Base-by-base conservation (phyloP, 2,329 filamentous ascomycete species). In the Talaromyces sp. region DNA sequence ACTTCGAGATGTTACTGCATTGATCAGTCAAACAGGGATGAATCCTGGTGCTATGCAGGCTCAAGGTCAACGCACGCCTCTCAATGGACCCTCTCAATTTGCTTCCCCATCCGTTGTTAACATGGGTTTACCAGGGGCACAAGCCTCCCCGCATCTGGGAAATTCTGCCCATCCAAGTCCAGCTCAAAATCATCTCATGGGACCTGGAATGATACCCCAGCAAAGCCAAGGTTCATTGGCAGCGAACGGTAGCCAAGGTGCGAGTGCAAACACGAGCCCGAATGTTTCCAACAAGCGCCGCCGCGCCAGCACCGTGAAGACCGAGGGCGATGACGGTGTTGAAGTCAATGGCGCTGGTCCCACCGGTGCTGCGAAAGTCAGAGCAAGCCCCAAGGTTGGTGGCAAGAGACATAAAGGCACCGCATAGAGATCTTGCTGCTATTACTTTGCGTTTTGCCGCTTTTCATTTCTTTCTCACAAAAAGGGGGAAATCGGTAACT, bases 241-340 rank as follows among this genome's bases (percentile, higher is more conserved):
- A 68, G 76, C 78, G 15, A 86, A 82, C 74, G 84, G 73, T 61
- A 76, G 72, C 64, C 75, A 79, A 68, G 82, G 80, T 2, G 80
- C 83, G 8, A 88, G 85, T 70, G 85, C 86, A 36, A 88, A 86
- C 69, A 88, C 87, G 5, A 89, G 86, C 69, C 87, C 87, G 2
- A 88, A 86, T 69, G 82, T 87, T 51, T 83, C 78, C 58, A 83
- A 82, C 71, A 89, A 89, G 75, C 79, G 84, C 66, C 82, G 87
- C 67, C 80, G 87, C 67, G 76, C 82, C 29, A 88, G 86, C 74
- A 83, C 83, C 15, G 85, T 87, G 65, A 89, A 89, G 74, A 76
- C 83, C 62, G 86, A 88, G 70, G 80, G 77, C 45, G 85, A 88
- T 56, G 85, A 86, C 53, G 76, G 74, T 34, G 64, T 73, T 29